phyloP scores from a whole-genome alignment of 805 yeast species.

The Pichia scutulata region DNA sequence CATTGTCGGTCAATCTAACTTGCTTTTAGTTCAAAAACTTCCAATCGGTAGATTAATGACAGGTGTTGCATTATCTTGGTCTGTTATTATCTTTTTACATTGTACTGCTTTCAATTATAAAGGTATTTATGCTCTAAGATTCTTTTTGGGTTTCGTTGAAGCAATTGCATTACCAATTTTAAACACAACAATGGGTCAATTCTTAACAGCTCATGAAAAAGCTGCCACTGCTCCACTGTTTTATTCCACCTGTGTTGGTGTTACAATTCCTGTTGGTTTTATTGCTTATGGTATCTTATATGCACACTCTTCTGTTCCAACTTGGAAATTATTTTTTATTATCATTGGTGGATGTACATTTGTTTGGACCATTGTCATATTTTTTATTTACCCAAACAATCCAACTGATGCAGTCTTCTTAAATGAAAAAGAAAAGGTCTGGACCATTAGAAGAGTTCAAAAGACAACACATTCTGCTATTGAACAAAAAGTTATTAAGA shows the following conservation, averaged over 20 bases:
- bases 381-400: slow-evolving; percentile 45
- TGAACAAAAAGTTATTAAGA: slow-evolving; percentile 41
- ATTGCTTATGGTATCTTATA: slow-evolving; percentile 32
- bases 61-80: slow-evolving; percentile 36
- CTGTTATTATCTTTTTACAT: slow-evolving; percentile 37
- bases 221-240: slow-evolving; percentile 48
- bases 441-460: slow-evolving; percentile 39
- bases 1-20: slow-evolving; percentile 38
- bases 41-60: slow-evolving; percentile 35
- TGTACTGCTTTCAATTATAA: slow-evolving; percentile 38
- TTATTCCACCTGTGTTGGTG: slow-evolving; percentile 43
- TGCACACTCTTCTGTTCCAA: background rate
- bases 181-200: slow-evolving; percentile 42
- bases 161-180: slow-evolving; percentile 37
- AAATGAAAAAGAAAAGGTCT: slow-evolving; percentile 40
- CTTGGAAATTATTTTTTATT: slow-evolving; percentile 36
- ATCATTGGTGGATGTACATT: slow-evolving; percentile 44
- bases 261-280: slow-evolving; percentile 35
- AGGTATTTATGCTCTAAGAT: slow-evolving; percentile 41
- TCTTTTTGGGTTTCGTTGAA: slow-evolving; percentile 46
- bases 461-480: slow-evolving; percentile 31
- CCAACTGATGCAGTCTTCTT: slow-evolving; percentile 47
- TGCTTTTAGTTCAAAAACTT: slow-evolving; percentile 36
- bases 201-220: slow-evolving; percentile 36
- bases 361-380: slow-evolving; percentile 27